Evolutionary conservation across 106 monocot genomes (phyloP).

Genomic region (Phalaenopsis equestris): DNA sequence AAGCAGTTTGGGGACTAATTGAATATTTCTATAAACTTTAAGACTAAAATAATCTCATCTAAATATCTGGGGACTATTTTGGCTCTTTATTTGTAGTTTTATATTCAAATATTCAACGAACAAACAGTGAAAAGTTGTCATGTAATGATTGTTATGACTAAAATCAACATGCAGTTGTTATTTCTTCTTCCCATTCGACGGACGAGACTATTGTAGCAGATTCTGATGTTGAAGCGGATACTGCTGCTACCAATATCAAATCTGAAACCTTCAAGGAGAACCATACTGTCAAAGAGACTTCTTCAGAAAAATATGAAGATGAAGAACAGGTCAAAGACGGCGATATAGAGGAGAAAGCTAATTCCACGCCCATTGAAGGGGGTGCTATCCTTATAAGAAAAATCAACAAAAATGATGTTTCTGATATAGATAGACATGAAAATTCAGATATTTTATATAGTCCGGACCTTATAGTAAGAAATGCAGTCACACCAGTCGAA

Average conservation of each 20-base stretch:
- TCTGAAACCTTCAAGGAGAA: constrained; percentile 19
- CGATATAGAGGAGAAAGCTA: background rate
- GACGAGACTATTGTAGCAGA: constrained; percentile 94
- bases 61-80: too few species aligned
- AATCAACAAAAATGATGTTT: constrained; percentile 32
- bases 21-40: too few species aligned
- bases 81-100: too few species aligned
- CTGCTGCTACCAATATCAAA: constrained; percentile 14
- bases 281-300: constrained; percentile 1
- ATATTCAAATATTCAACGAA: too few species aligned
- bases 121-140: background rate
- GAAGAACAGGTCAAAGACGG: background rate
- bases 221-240: constrained; percentile 82
- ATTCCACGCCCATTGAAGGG: constrained; percentile 1
- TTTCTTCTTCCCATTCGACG: constrained; percentile 83
- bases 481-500: constrained; percentile 4
- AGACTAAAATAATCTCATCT: too few species aligned
- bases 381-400: constrained; percentile 23
- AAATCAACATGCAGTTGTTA: constrained; percentile 40
- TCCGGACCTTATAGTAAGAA: constrained; percentile 58
- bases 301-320: constrained; percentile 13
- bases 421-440: constrained; percentile 35
- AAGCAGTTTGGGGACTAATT: too few species aligned
- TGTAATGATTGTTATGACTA: background rate
- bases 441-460: constrained; percentile 79